Evolutionary conservation across 371 early-diverging fungal genomes (phyloP).

Genomic region (Batkoa obscura): DNA sequence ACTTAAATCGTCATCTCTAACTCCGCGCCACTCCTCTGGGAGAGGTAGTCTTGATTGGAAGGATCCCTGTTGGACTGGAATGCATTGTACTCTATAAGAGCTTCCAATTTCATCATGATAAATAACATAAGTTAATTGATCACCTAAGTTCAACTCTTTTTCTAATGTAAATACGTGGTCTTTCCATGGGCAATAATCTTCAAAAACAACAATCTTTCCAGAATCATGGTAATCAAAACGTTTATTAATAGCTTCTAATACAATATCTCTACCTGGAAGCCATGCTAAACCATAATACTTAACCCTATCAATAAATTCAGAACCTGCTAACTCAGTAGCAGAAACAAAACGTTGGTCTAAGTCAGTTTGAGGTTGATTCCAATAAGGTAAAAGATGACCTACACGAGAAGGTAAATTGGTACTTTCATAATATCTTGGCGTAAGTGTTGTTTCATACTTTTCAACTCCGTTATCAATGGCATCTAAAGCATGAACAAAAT

Average conservation of each 20-base stretch:
- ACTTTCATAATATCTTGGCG: conserved; percentile 60
- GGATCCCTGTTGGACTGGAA: conserved; percentile 52
- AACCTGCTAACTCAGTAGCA: conserved; percentile 59
- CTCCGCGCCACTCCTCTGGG: conserved; percentile 90
- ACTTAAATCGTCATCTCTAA: conserved; percentile 72
- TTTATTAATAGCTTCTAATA: conserved; percentile 37
- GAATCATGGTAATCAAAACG: conserved; percentile 39
- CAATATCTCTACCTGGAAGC: conserved; percentile 78
- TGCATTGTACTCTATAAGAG: conserved; percentile 61
- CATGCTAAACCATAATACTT: conserved; percentile 47
- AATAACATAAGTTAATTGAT: conserved; percentile 42
- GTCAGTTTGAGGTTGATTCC: conserved; percentile 65
- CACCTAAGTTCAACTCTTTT: conserved; percentile 24
- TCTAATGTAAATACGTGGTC: conserved; percentile 64
- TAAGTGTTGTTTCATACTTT: conserved; percentile 55
- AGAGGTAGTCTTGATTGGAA: conserved; percentile 80
- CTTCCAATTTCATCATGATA: conserved; percentile 53
- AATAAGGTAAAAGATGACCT: conserved; percentile 72
- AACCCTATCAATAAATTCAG: conserved; percentile 46
- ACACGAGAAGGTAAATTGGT: conserved; percentile 67
- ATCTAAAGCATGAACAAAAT: conserved; percentile 58
- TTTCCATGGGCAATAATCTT: conserved; percentile 81
- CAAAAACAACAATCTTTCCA: conserved; percentile 66
- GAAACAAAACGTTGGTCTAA: conserved; percentile 48
- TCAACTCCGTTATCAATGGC: conserved; percentile 85